Evolutionary conservation across 768 basidiomycete genomes (phyloP), one percentile per base, ranked within the genome.

Genomic region (Imleria badia): DNA sequence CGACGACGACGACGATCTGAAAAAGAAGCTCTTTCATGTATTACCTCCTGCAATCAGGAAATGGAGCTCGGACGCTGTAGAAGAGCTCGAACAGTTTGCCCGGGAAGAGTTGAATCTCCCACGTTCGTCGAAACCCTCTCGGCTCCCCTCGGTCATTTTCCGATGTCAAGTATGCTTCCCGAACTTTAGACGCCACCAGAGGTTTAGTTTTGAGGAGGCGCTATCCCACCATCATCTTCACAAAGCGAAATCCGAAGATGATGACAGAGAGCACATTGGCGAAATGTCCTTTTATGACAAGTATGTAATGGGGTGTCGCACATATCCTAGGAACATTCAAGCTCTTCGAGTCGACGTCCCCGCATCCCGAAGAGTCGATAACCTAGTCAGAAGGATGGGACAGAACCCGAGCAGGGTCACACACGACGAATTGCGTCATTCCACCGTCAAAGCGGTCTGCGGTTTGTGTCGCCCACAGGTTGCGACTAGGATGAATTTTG

Each of bases 221-320:
- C 30, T 62, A 7, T 53, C 38, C 4, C 60, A 61, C 30, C 9
- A 1, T 0, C 51, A 62, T 38, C 60, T 61, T 5, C 48, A 58
- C 17, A 38, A 20, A 36, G 14, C 15, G 17, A 31, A 12, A 22
- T 13, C 10, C 1, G 1, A 3, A 5, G 15, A 10, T 19, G 9
- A 8, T 1, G 15, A 4, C 29, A 17, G 3, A 14, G 19, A 39
- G 22, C 23, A 7, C 33, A 7, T 1, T 3, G n/a, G 20, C 26
- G 15, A 46, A n/a, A 38, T 44, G 17, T 12, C 45, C 8, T 6
- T 17, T 15, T 33, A 38, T 13, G 48, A 54, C 22, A 19, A n/a
- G 20, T 6, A 40, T 44, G 1, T 53, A 8, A 20, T 9, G 39
- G 6, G 4, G 15, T 47, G 12, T 36, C 1, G 0, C 2, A 12